A percentile compares a stretch with the other conserved stretches of the same genome.
phyloP scores from a whole-genome alignment of 176 grass and related monocot species.

The Microstegium vimineum region DNA sequence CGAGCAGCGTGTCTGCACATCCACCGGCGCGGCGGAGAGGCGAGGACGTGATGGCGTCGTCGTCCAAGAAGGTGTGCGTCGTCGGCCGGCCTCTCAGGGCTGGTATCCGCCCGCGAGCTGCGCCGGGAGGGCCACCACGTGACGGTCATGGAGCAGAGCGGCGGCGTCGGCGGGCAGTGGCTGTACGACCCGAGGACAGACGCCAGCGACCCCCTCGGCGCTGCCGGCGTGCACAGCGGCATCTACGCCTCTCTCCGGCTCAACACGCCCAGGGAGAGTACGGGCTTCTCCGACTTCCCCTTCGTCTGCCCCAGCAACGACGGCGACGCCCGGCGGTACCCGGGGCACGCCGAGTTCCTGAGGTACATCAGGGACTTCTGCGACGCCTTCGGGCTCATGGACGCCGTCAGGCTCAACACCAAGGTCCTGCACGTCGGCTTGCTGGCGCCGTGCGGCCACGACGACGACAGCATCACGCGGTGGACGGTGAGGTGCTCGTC shows the following conservation, averaged over 20 bases:
- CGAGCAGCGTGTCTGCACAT: neutral
- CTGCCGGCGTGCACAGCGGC: slow-evolving; percentile 8
- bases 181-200: slow-evolving; percentile 35
- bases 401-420: slow-evolving; percentile 41
- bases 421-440: slow-evolving; percentile 17
- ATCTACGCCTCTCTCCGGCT: slow-evolving; percentile 30
- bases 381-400: slow-evolving; percentile 18
- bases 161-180: slow-evolving; percentile 42
- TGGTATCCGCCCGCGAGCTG: slow-evolving; percentile 31
- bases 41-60: neutral
- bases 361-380: slow-evolving; percentile 39
- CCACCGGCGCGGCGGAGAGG: neutral
- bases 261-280: neutral
- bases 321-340: slow-evolving; percentile 24
- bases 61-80: slow-evolving; percentile 28
- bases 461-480: no score
- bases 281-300: slow-evolving; percentile 32
- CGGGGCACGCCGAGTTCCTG: slow-evolving; percentile 24
- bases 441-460: neutral
- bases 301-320: neutral
- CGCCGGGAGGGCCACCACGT: slow-evolving; percentile 34
- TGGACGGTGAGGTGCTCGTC: slow-evolving; percentile 8
- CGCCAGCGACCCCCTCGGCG: neutral
- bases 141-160: slow-evolving; percentile 37
- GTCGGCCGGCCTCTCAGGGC: slow-evolving; percentile 28